phyloP scores from a whole-genome alignment of 2,329 filamentous ascomycete species.

The Aureobasidium subglaciale region DNA sequence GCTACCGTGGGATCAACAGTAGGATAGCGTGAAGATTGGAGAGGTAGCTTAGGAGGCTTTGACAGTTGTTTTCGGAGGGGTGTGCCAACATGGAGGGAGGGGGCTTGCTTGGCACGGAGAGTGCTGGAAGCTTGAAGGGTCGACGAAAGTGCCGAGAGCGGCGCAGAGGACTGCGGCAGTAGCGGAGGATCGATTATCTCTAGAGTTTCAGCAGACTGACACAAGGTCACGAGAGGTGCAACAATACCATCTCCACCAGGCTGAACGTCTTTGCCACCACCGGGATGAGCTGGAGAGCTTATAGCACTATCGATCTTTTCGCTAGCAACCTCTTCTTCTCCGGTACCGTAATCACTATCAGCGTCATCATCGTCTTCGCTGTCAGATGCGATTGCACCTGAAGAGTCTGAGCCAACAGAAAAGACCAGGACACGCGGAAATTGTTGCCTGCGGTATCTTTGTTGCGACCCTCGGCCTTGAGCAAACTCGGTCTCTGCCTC shows the following conservation, averaged over 20 bases:
- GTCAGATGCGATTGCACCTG: not conserved
- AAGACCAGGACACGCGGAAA: not conserved
- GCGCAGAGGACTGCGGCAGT: not conserved
- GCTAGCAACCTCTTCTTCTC: not conserved
- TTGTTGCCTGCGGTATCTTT: not conserved
- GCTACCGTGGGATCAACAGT: no score
- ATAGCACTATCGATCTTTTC: not conserved
- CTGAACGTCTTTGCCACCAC: not conserved
- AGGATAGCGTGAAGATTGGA: not conserved
- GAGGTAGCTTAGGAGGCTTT: not conserved
- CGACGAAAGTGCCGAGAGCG: not conserved
- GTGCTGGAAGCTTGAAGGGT: not conserved
- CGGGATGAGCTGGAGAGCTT: not conserved
- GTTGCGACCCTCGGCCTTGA: not conserved
- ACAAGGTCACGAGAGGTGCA: not conserved
- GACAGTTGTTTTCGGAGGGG: not conserved
- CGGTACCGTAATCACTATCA: not conserved
- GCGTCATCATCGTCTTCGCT: slow-evolving; percentile 10
- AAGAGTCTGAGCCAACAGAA: not conserved
- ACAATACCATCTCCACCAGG: not conserved
- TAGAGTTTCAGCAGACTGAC: not conserved
- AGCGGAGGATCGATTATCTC: not conserved
- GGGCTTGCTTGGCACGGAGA: not conserved
- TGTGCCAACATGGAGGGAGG: not conserved
- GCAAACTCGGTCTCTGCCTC: no score